Percentiles rank a stretch among this genome's conserved stretches.
These are phyloP conservation scores for Priceomyces castillae DNA, from an alignment of 805 yeast genomes.

Conservation along the genomic window DNA sequence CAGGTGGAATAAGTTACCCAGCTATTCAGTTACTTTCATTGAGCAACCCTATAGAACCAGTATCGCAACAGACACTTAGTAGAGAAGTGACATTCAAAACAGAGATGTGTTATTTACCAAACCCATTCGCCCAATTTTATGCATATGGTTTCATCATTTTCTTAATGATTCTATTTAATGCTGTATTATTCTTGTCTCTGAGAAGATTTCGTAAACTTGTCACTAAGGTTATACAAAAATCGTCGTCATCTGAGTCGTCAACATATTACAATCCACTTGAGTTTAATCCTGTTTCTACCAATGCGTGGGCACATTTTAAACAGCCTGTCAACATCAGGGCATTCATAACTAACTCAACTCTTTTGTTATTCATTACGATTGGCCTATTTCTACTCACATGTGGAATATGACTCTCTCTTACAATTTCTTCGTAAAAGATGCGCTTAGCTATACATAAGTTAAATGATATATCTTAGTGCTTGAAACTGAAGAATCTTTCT, in stretches of 20 bases:
- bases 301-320: not conserved
- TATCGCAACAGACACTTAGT: conserved; percentile 2
- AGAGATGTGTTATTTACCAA: conserved; percentile 54
- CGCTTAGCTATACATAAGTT: too few species aligned
- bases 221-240: not conserved
- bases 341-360: not conserved
- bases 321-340: not conserved
- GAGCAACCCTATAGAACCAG: conserved; percentile 38
- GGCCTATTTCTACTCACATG: not conserved
- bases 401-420: too few species aligned
- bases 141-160: not conserved
- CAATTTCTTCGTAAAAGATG: too few species aligned
- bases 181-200: not conserved
- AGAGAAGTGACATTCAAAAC: conserved; percentile 32
- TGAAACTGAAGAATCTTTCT: conserved; percentile 43
- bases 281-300: not conserved
- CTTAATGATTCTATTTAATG: not conserved
- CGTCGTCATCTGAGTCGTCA: not conserved
- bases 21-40: conserved; percentile 83
- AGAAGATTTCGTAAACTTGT: not conserved
- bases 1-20: conserved; percentile 83
- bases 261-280: not conserved
- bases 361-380: not conserved
- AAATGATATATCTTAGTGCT: conserved; percentile 11
- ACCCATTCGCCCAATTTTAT: conserved; percentile 35